phyloP scores from a whole-genome alignment of 768 basidiomycete species.

The Rhodotorula sphaerocarpa region DNA sequence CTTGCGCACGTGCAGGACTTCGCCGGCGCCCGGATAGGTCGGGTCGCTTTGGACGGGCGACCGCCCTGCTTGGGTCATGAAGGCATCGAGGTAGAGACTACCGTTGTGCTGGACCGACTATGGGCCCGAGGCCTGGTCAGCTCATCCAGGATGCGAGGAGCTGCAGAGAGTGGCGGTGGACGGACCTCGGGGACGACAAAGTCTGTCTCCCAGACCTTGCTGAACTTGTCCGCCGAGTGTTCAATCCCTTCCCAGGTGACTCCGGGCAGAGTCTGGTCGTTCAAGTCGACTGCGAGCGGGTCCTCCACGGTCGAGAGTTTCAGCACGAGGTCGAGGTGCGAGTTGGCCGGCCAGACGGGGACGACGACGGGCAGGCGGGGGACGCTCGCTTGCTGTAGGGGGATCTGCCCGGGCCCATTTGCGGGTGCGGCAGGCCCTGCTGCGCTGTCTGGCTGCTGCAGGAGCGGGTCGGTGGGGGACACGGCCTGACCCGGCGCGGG shows the following conservation, averaged over 20 bases:
- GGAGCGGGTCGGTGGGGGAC: background rate
- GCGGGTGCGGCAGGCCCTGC: background rate
- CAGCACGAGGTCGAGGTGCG: slow-evolving; percentile 21
- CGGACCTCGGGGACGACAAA: slow-evolving; percentile 25
- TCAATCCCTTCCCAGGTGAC: slow-evolving; percentile 29
- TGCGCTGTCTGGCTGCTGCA: background rate
- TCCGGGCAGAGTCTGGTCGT: slow-evolving; percentile 8
- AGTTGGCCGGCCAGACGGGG: slow-evolving; percentile 8
- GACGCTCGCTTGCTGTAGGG: background rate
- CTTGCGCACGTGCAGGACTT: slow-evolving; percentile 58
- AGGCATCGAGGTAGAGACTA: slow-evolving; percentile 74
- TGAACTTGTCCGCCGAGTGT: slow-evolving; percentile 14
- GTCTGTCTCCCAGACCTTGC: slow-evolving; percentile 26
- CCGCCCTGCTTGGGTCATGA: slow-evolving; percentile 59
- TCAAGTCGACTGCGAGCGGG: slow-evolving; percentile 16
- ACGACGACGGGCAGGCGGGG: background rate
- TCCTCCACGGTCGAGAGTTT: slow-evolving; percentile 22
- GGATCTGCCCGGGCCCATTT: background rate
- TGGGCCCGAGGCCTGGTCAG: no score
- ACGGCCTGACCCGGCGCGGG: background rate
- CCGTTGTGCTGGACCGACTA: slow-evolving; percentile 71
- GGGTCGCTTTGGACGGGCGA: slow-evolving; percentile 57
- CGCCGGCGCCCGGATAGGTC: slow-evolving; percentile 49
- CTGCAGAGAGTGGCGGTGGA: background rate
- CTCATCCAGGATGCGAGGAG: background rate